These are phyloP conservation scores for Phytopythium kandeliae DNA, from an alignment of 352 stramenopile genomes.

Conservation along the genomic window DNA sequence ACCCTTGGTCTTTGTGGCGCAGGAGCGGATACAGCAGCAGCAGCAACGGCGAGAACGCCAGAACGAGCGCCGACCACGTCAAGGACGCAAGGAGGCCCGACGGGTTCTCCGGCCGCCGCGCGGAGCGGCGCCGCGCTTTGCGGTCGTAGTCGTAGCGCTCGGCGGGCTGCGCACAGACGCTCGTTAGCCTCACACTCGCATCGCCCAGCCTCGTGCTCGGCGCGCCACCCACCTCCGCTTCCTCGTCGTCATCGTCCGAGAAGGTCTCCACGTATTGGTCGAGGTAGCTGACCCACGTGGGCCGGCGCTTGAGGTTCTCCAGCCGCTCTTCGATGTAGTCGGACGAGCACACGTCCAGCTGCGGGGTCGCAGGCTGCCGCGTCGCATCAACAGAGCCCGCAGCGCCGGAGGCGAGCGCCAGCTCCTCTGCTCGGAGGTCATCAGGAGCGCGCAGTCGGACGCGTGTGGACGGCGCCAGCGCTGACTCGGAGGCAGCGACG, in stretches of 20 bases:
- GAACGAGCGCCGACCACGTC: slow-evolving; percentile 45
- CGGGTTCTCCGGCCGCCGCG: not conserved
- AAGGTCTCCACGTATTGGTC: slow-evolving; percentile 69
- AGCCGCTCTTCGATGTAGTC: slow-evolving; percentile 83
- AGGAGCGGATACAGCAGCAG: slow-evolving; percentile 47
- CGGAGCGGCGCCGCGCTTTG: not conserved
- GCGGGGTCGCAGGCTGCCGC: slow-evolving; percentile 22
- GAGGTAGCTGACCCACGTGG: slow-evolving; percentile 50
- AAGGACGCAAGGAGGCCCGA: slow-evolving; percentile 44
- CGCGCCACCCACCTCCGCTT: slow-evolving; percentile 10
- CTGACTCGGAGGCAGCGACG: not conserved
- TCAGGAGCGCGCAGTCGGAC: slow-evolving; percentile 62
- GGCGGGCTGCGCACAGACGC: not conserved
- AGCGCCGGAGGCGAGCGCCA: not conserved
- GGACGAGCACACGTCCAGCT: slow-evolving; percentile 65
- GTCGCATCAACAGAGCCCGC: slow-evolving; percentile 20
- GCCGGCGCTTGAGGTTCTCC: slow-evolving; percentile 81
- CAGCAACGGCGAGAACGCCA: slow-evolving; percentile 53
- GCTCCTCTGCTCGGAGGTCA: slow-evolving; percentile 29
- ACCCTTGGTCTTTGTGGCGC: slow-evolving; percentile 46
- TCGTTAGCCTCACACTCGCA: no score
- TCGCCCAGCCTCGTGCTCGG: no score
- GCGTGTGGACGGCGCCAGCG: slow-evolving; percentile 17
- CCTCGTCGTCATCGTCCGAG: slow-evolving; percentile 33
- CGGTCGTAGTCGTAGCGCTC: slow-evolving; percentile 1